These are phyloP conservation scores for Cercophora samala DNA, from an alignment of 495 filamentous ascomycete genomes.

Conservation along the genomic window DNA sequence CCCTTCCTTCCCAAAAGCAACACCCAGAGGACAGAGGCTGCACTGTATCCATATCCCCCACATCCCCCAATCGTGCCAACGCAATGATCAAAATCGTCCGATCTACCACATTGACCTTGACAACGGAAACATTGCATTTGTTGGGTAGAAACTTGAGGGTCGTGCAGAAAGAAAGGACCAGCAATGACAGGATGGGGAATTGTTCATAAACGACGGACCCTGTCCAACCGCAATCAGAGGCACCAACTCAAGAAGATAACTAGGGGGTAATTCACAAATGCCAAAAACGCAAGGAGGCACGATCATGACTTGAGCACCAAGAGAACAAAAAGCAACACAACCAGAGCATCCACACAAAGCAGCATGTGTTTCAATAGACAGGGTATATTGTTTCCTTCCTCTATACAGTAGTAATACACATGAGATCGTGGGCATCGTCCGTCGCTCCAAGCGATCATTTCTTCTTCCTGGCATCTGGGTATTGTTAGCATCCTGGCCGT, in stretches of 20 bases:
- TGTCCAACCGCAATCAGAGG: background rate
- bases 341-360: too few species aligned
- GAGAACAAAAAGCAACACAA: background rate
- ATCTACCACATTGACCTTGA: background rate
- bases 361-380: background rate
- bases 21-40: too few species aligned
- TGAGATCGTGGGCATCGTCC: background rate
- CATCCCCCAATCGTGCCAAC: too few species aligned
- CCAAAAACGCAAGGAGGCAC: background rate
- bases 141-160: background rate
- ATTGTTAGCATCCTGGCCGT: constrained; percentile 17
- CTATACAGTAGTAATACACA: constrained; percentile 26
- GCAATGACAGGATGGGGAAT: background rate
- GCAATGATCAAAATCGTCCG: background rate
- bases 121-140: background rate
- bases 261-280: background rate
- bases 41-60: too few species aligned
- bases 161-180: background rate
- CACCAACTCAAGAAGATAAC: too few species aligned
- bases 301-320: background rate
- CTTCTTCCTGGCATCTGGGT: constrained; percentile 30
- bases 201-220: background rate
- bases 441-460: constrained; percentile 17
- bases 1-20: too few species aligned
- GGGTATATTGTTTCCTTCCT: constrained; percentile 28